Evolutionary conservation across 169 alveolate genomes (phyloP).

Genomic region (Cryptosporidium viatorum): DNA sequence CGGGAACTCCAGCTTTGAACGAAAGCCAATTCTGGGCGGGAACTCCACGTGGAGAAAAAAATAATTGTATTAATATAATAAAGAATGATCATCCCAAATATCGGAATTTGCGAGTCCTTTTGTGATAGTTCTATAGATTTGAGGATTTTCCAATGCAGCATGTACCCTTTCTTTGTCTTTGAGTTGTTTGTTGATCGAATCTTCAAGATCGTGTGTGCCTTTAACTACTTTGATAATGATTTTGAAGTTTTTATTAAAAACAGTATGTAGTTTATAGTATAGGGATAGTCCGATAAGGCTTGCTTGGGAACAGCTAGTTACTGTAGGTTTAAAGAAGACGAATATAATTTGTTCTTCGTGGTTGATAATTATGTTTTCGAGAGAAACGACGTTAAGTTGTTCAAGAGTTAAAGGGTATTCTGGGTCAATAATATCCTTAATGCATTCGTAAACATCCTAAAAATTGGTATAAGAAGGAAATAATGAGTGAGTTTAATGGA

Average conservation of each 20-base stretch:
- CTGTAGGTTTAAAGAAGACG: constrained; percentile 96
- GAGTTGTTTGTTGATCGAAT: constrained; percentile 92
- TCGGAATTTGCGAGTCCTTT: constrained; percentile 68
- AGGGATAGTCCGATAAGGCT: constrained; percentile 96
- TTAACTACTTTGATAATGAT: constrained; percentile 80
- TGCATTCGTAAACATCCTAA: constrained; percentile 91
- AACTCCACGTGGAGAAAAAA: not conserved
- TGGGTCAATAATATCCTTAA: constrained; percentile 95
- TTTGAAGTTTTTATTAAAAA: constrained; percentile 89
- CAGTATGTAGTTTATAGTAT: constrained; percentile 91
- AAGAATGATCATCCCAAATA: constrained; percentile 34
- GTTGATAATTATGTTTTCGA: constrained; percentile 88
- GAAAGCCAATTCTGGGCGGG: not conserved
- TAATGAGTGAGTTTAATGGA: not conserved
- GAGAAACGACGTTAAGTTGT: constrained; percentile 92
- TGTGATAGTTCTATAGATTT: constrained; percentile 84
- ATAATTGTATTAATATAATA: constrained; percentile 11
- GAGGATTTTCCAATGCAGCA: constrained; percentile 95
- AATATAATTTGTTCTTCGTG: constrained; percentile 82
- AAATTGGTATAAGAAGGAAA: not conserved
- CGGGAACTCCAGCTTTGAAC: not conserved
- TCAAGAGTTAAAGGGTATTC: constrained; percentile 98
- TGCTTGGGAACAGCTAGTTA: constrained; percentile 97
- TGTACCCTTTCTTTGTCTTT: constrained; percentile 96
- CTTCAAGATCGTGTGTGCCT: constrained; percentile 92